Conservation (phyloP, 805 yeast genomes). For the Schizosaccharomyces japonicus region DNA sequence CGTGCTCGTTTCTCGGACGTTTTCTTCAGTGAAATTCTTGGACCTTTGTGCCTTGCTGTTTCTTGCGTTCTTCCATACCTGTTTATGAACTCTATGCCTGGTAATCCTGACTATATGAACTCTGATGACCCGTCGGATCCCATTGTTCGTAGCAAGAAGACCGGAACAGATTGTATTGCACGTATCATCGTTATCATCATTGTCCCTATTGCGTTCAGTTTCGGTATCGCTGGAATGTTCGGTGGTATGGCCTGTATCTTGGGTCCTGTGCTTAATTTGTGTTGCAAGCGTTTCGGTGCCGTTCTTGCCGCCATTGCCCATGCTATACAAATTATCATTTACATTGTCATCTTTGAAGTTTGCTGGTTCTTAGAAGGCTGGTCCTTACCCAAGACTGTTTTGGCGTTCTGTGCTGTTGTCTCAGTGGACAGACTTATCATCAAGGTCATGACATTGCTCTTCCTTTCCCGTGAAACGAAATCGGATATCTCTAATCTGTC, state of each 20-base stretch:
- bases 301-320: conserved; percentile 91
- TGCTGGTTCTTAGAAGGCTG: conserved; percentile 96
- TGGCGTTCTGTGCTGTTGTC: conserved; percentile 65
- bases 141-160: conserved; percentile 15
- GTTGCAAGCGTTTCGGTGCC: conserved; percentile 92
- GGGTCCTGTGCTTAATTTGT: conserved; percentile 81
- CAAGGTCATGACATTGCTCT: conserved; percentile 53
- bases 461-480: conserved; percentile 87
- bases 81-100: conserved; percentile 52
- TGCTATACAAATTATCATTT: conserved; percentile 74
- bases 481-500: conserved; percentile 89
- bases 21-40: conserved; percentile 53
- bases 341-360: conserved; percentile 69
- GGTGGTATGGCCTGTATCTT: conserved; percentile 82
- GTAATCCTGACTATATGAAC: background rate
- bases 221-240: conserved; percentile 61
- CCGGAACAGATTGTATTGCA: conserved; percentile 29
- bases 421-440: conserved; percentile 72
- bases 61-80: conserved; percentile 49
- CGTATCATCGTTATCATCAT: conserved; percentile 39
- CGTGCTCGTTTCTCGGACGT: conserved; percentile 61
- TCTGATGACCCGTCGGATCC: background rate
- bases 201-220: conserved; percentile 75
- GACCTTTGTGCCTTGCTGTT: conserved; percentile 47
- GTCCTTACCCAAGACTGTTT: conserved; percentile 61